Conservation (phyloP, 768 basidiomycete species). For the Termitomyces sp. region DNA sequence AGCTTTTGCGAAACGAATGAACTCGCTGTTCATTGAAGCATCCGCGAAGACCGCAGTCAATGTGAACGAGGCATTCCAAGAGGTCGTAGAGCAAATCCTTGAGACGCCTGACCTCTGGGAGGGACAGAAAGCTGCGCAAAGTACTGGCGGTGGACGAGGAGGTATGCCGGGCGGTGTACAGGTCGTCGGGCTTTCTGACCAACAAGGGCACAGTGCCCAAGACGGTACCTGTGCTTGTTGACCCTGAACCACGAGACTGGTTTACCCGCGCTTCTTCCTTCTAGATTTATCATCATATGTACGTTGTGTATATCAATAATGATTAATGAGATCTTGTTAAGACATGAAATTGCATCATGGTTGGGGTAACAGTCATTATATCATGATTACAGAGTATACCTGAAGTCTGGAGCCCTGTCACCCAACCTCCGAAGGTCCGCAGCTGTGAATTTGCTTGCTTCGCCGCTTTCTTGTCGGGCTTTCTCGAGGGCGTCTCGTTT, state of each 20-base stretch:
- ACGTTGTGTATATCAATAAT: not conserved
- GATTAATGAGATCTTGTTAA: not conserved
- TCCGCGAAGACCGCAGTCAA: conserved; percentile 88
- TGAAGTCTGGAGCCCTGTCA: conserved; percentile 58
- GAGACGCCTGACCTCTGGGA: conserved; percentile 83
- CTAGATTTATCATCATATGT: not conserved
- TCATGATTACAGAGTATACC: conserved; percentile 35
- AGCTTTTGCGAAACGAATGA: conserved; percentile 76
- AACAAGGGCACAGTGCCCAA: conserved; percentile 8
- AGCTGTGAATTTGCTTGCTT: conserved; percentile 24
- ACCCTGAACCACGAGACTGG: not conserved
- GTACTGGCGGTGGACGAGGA: conserved; percentile 34
- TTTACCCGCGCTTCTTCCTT: not conserved
- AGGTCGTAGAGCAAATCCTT: conserved; percentile 77
- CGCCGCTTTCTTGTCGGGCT: conserved; percentile 23
- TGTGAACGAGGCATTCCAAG: conserved; percentile 66
- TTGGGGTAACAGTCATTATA: not conserved
- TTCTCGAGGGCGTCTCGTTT: conserved; percentile 36
- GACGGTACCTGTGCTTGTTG: conserved; percentile 25
- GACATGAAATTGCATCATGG: not conserved
- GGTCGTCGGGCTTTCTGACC: conserved; percentile 31
- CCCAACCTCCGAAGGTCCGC: conserved; percentile 41
- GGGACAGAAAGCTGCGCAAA: conserved; percentile 19
- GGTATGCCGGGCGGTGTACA: conserved; percentile 49
- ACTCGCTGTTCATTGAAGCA: conserved; percentile 84